Evolutionary conservation across 2,329 filamentous ascomycete genomes (phyloP).

Genomic region (Colletotrichum paranaense): DNA sequence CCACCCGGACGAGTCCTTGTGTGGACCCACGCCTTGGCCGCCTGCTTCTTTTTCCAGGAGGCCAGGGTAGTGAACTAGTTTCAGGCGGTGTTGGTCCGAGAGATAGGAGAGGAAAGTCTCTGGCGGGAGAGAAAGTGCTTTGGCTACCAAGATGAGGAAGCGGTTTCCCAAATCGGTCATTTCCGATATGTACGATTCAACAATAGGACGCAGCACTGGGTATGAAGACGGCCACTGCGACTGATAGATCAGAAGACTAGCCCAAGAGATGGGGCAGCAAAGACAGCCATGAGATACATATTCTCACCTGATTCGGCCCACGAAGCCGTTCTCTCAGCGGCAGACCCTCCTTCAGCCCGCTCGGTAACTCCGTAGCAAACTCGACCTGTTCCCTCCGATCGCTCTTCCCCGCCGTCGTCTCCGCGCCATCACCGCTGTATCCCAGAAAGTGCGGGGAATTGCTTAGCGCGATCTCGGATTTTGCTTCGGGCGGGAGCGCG

Average conservation of each 20-base stretch:
- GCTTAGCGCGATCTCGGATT: constrained; percentile 54
- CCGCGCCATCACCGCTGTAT: constrained; percentile 65
- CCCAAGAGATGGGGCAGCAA: background rate
- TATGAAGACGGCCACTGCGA: constrained; percentile 54
- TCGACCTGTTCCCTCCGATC: constrained; percentile 71
- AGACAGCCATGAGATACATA: background rate
- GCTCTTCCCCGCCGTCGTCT: constrained; percentile 63
- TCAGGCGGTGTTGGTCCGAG: constrained; percentile 68
- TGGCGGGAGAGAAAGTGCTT: constrained; percentile 61
- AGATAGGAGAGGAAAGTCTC: constrained; percentile 64
- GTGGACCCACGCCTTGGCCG: constrained; percentile 68
- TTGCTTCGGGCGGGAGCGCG: constrained; percentile 48
- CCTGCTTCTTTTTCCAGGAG: constrained; percentile 7
- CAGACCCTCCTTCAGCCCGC: constrained; percentile 44
- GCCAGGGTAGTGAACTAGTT: constrained; percentile 65
- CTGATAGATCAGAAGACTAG: background rate
- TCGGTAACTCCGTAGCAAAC: constrained; percentile 65
- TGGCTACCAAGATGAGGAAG: constrained; percentile 67
- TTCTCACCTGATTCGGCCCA: constrained; percentile 59
- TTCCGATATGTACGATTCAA: constrained; percentile 62
- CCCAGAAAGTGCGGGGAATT: constrained; percentile 72
- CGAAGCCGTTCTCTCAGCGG: constrained; percentile 56
- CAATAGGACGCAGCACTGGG: constrained; percentile 47
- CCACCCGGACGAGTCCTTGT: constrained; percentile 73
- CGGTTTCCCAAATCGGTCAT: constrained; percentile 61